Percentiles rank a stretch among this genome's conserved stretches.
These are phyloP conservation scores for Zalerion maritima DNA, from an alignment of 495 filamentous ascomycete genomes.

Conservation along the genomic window DNA sequence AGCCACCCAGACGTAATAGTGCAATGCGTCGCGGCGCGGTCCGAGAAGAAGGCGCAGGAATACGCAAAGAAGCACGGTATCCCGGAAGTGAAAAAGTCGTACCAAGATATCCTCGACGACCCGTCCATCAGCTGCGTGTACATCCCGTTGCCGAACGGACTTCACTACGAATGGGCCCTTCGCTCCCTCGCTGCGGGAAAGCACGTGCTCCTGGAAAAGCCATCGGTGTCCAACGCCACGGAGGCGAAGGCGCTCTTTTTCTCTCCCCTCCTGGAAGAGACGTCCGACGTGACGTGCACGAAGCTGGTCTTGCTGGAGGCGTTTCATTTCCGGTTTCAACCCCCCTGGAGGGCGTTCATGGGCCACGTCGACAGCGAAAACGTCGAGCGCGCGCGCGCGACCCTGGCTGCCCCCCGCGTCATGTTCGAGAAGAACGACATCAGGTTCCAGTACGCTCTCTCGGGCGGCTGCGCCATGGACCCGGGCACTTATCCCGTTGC, in stretches of 20 bases:
- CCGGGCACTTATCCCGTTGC: slow-evolving; percentile 36
- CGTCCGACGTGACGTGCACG: slow-evolving; percentile 11
- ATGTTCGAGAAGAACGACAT: slow-evolving; percentile 33
- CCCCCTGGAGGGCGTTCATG: slow-evolving; percentile 35
- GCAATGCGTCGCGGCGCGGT: slow-evolving; percentile 43
- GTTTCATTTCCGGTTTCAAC: slow-evolving; percentile 42
- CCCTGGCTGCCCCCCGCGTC: slow-evolving; percentile 14
- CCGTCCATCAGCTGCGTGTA: slow-evolving; percentile 35
- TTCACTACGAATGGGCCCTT: slow-evolving; percentile 41
- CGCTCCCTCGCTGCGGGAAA: slow-evolving; percentile 37
- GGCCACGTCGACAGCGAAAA: slow-evolving; percentile 23
- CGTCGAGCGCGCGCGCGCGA: slow-evolving; percentile 21
- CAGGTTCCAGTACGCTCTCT: slow-evolving; percentile 36
- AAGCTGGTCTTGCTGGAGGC: slow-evolving; percentile 42
- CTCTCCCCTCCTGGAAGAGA: slow-evolving; percentile 15
- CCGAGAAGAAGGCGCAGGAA: slow-evolving; percentile 31
- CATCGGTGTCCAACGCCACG: slow-evolving; percentile 31
- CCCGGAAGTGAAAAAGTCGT: slow-evolving; percentile 32
- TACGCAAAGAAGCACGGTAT: slow-evolving; percentile 47
- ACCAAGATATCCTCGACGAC: slow-evolving; percentile 40
- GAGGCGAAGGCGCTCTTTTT: slow-evolving; percentile 34
- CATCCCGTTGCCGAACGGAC: slow-evolving; percentile 34
- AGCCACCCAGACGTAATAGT: slow-evolving; percentile 46
- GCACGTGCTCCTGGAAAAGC: slow-evolving; percentile 47
- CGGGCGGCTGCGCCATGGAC: slow-evolving; percentile 47